Base-by-base conservation (phyloP, 2,329 filamentous ascomycete species). In the Furcasterigmium furcatum region DNA sequence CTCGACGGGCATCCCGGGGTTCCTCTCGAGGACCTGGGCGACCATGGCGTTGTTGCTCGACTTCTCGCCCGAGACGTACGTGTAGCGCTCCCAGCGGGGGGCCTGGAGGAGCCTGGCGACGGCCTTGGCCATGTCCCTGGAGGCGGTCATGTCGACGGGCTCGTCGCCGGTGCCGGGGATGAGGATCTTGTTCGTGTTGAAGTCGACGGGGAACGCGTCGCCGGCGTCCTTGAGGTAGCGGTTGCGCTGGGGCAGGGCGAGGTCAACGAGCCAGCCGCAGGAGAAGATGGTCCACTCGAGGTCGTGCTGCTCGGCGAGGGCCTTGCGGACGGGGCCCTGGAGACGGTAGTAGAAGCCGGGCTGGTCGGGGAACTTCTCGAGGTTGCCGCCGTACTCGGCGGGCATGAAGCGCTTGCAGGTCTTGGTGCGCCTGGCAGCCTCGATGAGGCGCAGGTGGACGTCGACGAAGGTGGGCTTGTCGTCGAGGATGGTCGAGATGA, bases 391-490 rank as follows among this genome's bases (percentile, higher is more conserved):
- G 35, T 46, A 54, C 25, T 54, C 52, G 2, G 52, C 46, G 5
- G 52, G 50, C 13, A 54, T 44, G 46, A 54, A 53, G 9, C 48
- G 48, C 39, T 49, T 51, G 46, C 50, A 52, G 8, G 27, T 29
- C 9, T 30, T n/a, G 32, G 43, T 51, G 14, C 32, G 36, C 25
- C 42, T 45, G 44, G 45, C 47, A 7, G 52, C 52, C 14, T 49
- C 44, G 16, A 54, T 47, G 19, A 54, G 50, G n/a, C 18, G 9
- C 12, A 38, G 46, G 39, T 54, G 46, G 14, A 53, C 42, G 14
- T 48, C 44, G 16, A 49, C 19, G 43, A 46, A 52, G 13, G 41
- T 16, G 3, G 45, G 9, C 4, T 38, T 44, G 25, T 51, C 43
- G 38, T 53, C 45, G 4, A 46, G 43, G 20, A 53, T 54, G n/a